Evolutionary conservation across 352 stramenopile genomes (phyloP), one percentile per base, ranked within the genome.

Genomic region (Hyaloperonospora arabidopsidis): DNA sequence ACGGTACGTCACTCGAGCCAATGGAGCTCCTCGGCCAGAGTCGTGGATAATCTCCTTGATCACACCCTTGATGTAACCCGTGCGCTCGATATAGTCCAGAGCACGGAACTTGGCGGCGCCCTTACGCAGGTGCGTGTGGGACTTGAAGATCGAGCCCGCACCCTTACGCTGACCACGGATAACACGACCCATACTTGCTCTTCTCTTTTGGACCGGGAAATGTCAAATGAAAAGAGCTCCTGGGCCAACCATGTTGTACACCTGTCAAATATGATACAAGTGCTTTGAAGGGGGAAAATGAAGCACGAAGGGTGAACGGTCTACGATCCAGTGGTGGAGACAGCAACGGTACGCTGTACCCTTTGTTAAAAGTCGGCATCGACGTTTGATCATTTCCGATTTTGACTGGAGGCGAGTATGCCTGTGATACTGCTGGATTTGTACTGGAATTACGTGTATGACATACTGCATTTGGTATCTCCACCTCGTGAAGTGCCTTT

Each of bases 11-110:
- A 99, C 93, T 63, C 88, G 87, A 59, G 95, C 95, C 18, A 99
- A 72, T 17, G 96, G 96, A 22, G 96, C 97, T 65, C 96, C 97
- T 86, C 97, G 87, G 70, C 95, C 96, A 19, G 95, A 93, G 79
- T 99, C 96, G 69, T 99, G 96, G 64, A 98, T 80, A 79, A 99
- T 98, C 68, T 99, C 95, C 80, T 98, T 98, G 54, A 99, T 78
- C 34, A 99, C 93, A 54, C 97, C 97, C 78, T 98, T 98, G 81
- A 98, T 91, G 90, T 99, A 99, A 49, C 97, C 96, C 49, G 96
- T 70, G 69, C 86, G 83, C 73, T 96, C 82, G 13, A 97, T 87
- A 72, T 97, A 99, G 86, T 93, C 83, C 15, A 89, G 69, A 10
- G 73, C 67, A 40, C 83, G 83, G 75, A 90, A 90, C 52, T 67